phyloP scores from a whole-genome alignment of 257 asterid species.

The Verbena officinalis region DNA sequence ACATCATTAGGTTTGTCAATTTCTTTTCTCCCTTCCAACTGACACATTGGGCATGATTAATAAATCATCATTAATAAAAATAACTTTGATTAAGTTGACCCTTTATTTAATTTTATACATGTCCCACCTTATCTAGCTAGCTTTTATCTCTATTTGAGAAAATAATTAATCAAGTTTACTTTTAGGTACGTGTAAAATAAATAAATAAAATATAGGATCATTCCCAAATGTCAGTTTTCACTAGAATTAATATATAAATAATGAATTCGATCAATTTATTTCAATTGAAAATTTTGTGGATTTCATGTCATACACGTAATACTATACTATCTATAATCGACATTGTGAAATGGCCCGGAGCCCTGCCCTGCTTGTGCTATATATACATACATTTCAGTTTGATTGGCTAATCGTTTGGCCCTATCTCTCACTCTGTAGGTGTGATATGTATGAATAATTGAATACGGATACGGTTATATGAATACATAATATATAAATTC shows the following conservation, averaged over 20 bases:
- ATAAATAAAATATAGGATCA: background rate
- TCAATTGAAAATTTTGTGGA: slow-evolving; percentile 29
- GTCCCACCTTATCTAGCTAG: slow-evolving; percentile 26
- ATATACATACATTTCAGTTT: too few species aligned
- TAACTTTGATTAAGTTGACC: too few species aligned
- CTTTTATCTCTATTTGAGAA: background rate
- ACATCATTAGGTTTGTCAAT: too few species aligned
- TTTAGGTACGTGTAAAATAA: slow-evolving; percentile 11
- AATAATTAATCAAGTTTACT: background rate
- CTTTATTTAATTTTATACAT: slow-evolving; percentile 15
- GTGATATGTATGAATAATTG: too few species aligned
- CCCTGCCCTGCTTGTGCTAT: too few species aligned
- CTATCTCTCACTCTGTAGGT: too few species aligned
- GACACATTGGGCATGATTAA: too few species aligned
- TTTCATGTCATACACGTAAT: slow-evolving; percentile 23
- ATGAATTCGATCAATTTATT: background rate
- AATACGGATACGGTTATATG: too few species aligned
- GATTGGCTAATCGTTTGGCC: too few species aligned
- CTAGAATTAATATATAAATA: background rate
- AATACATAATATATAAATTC: too few species aligned
- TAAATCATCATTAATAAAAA: too few species aligned
- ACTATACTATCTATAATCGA: background rate
- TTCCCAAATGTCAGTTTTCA: slow-evolving; percentile 4
- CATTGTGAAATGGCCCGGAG: slow-evolving; percentile 13
- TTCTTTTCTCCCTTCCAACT: too few species aligned